Conservation (phyloP, 306 rosid species). For the Acacia crassicarpa region DNA sequence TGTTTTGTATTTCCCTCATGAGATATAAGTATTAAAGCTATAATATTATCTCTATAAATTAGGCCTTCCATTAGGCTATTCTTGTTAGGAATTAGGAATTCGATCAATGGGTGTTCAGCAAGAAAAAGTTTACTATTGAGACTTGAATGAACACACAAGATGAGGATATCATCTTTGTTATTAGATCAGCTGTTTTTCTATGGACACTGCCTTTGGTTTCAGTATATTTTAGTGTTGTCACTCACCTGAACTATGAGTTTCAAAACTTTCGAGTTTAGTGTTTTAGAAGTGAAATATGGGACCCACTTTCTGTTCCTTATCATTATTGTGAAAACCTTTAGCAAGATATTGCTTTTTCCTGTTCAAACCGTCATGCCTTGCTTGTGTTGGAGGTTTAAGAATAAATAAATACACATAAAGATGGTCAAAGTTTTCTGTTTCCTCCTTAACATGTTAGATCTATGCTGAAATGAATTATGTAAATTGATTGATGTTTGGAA, state of each 20-base stretch:
- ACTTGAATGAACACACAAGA: not conserved
- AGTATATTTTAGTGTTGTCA: not conserved
- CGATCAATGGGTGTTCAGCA: not conserved
- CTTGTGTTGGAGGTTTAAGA: not conserved
- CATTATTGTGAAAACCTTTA: not conserved
- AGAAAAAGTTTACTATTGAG: not conserved
- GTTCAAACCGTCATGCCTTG: not conserved
- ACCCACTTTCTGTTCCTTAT: not conserved
- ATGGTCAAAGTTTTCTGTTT: not conserved
- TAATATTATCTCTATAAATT: not conserved
- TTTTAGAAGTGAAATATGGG: not conserved
- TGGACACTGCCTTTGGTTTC: not conserved
- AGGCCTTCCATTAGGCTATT: not conserved
- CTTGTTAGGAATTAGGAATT: not conserved
- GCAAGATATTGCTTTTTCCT: not conserved
- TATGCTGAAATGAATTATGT: constrained; percentile 14
- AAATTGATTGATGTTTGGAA: not conserved
- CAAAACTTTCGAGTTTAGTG: not conserved
- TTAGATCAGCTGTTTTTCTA: not conserved
- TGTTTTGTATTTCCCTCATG: constrained; percentile 11
- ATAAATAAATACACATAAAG: not conserved
- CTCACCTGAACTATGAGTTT: not conserved
- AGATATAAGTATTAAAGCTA: not conserved
- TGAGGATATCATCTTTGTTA: constrained; percentile 6
- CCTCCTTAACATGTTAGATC: not conserved